A percentile compares a stretch with the other conserved stretches of the same genome.
phyloP scores from a whole-genome alignment of 148 eudicot species.

The Rheum nobile region DNA sequence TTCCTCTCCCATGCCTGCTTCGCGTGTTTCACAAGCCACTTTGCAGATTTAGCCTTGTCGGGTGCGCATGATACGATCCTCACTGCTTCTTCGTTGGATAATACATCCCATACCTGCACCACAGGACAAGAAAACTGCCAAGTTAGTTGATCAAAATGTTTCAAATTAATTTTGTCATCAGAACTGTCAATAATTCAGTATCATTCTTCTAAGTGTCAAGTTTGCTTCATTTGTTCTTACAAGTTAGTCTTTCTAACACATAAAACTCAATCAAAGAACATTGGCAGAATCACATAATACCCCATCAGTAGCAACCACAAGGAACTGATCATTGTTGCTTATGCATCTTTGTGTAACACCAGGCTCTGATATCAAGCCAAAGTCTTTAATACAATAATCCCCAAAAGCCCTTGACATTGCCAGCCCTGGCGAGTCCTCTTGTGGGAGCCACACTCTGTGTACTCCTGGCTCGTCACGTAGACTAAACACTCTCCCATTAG shows the following conservation, averaged over 20 bases:
- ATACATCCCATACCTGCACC: conserved; percentile 59
- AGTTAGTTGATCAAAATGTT: background rate
- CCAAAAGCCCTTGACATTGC: conserved; percentile 98
- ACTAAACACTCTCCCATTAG: conserved; percentile 75
- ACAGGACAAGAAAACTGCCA: background rate
- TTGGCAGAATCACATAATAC: conserved; percentile 41
- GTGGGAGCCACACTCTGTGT: conserved; percentile 77
- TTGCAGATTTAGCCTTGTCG: conserved; percentile 36
- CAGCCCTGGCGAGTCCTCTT: conserved; percentile 60
- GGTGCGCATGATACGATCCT: conserved; percentile 51
- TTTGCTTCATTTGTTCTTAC: no score
- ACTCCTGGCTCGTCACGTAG: conserved; percentile 71
- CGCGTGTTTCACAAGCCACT: conserved; percentile 28
- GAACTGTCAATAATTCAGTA: no score
- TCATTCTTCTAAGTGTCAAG: no score
- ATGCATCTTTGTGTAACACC: conserved; percentile 53
- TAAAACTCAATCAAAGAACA: no score
- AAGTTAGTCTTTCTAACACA: no score
- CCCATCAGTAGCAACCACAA: conserved; percentile 88
- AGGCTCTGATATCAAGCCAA: conserved; percentile 74
- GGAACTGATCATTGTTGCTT: conserved; percentile 44
- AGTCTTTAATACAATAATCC: conserved; percentile 72
- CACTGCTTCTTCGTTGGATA: conserved; percentile 60
- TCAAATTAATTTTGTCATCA: no score
- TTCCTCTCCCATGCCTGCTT: conserved; percentile 35